A percentile compares a stretch with the other conserved stretches of the same genome.
These are phyloP conservation scores for Tylopilus balloui DNA, from an alignment of 768 basidiomycete genomes.

Conservation along the genomic window DNA sequence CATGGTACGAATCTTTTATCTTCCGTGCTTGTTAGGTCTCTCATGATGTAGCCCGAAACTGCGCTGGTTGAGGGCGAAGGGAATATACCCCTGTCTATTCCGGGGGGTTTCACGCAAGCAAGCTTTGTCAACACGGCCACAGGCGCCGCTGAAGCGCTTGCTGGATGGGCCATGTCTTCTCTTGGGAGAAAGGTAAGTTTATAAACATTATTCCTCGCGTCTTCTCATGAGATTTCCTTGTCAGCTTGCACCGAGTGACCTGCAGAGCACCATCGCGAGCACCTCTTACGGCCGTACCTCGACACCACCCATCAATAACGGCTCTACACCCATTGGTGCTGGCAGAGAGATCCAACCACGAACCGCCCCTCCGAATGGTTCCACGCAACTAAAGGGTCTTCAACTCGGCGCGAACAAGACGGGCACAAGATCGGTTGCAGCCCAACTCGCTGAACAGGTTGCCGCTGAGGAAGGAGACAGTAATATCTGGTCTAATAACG, in stretches of 20 bases:
- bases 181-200: constrained; percentile 69
- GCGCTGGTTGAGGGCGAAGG: constrained; percentile 37
- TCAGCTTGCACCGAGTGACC: constrained; percentile 67
- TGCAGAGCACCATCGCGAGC: constrained; percentile 60
- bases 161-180: constrained; percentile 95
- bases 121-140: constrained; percentile 78
- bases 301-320: constrained; percentile 31
- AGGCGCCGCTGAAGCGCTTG: constrained; percentile 86
- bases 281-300: constrained; percentile 40
- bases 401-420: constrained; percentile 61
- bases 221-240: neutral
- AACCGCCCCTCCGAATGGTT: constrained; percentile 8
- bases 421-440: constrained; percentile 40
- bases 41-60: constrained; percentile 50
- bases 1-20: constrained; percentile 56
- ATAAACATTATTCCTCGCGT: neutral
- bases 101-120: constrained; percentile 27
- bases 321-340: neutral
- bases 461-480: constrained; percentile 35
- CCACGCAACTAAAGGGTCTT: constrained; percentile 53
- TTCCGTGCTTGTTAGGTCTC: neutral
- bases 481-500: constrained; percentile 68
- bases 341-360: neutral
- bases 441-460: constrained; percentile 56
- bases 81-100: constrained; percentile 23